Evolutionary conservation across 2,329 filamentous ascomycete genomes (phyloP).

Genomic region (Penicillium sp.): DNA sequence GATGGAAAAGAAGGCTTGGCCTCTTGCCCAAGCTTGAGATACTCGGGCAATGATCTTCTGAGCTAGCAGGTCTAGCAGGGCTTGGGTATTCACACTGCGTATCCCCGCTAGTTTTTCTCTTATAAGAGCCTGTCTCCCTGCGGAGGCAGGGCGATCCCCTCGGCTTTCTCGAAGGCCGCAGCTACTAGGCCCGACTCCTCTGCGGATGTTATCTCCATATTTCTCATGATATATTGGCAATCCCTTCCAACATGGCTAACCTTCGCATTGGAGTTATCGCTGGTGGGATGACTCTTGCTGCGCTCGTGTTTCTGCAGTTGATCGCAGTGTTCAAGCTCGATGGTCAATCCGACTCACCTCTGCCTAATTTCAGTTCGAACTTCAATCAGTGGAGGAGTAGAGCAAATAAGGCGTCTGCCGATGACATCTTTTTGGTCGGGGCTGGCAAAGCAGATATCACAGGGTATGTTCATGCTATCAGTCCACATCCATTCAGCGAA

Average conservation of each 20-base stretch:
- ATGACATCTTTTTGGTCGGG: conserved; percentile 58
- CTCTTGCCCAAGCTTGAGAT: conserved; percentile 4
- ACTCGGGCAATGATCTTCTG: conserved; percentile 11
- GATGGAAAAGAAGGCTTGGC: not conserved
- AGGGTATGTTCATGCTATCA: conserved; percentile 46
- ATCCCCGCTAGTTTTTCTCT: not conserved
- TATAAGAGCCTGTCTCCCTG: conserved; percentile 9
- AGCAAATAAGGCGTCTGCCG: conserved; percentile 23
- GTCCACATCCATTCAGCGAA: no score
- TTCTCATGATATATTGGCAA: not conserved
- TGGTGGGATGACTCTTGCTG: conserved; percentile 25
- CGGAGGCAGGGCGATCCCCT: conserved; percentile 1
- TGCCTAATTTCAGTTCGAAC: conserved; percentile 17
- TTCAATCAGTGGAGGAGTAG: conserved; percentile 26
- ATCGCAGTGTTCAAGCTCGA: conserved; percentile 23
- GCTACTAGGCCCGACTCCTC: not conserved
- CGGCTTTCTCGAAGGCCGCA: not conserved
- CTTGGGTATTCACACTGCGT: not conserved
- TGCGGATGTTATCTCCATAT: conserved; percentile 12
- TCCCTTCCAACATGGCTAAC: conserved; percentile 28
- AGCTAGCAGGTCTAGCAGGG: not conserved
- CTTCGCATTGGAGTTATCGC: conserved; percentile 26
- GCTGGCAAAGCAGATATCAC: conserved; percentile 71
- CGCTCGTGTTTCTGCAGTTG: conserved; percentile 34
- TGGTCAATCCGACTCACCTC: conserved; percentile 14